Conservation (phyloP, 2,329 filamentous ascomycete species). For the Sporothrix variecibatus region DNA sequence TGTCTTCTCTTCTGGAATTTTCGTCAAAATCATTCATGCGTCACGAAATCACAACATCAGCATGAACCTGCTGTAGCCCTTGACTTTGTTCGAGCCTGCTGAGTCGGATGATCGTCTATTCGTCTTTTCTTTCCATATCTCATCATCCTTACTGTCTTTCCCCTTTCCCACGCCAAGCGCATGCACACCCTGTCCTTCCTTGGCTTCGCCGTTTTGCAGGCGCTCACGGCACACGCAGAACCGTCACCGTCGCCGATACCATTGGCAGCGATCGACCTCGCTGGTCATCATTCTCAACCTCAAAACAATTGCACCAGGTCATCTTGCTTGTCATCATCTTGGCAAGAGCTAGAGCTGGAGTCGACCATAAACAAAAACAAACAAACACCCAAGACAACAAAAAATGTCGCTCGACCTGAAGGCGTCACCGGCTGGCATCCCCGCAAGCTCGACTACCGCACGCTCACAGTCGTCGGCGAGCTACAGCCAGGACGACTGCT, state of each 20-base stretch:
- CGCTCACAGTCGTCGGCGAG: conserved; percentile 5
- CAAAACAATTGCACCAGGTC: background rate
- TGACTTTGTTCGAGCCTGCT: too few species aligned
- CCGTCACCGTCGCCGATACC: background rate
- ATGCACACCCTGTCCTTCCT: background rate
- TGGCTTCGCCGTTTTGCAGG: background rate
- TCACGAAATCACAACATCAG: background rate
- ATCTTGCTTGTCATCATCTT: background rate
- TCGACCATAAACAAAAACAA: background rate
- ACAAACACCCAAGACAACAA: background rate
- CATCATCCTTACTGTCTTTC: background rate
- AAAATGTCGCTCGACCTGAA: background rate
- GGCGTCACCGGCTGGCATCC: conserved; percentile 25
- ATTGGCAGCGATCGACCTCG: background rate
- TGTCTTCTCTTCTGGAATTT: background rate
- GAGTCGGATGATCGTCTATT: background rate
- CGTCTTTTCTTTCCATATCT: background rate
- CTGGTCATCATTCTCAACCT: background rate
- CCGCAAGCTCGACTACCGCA: conserved; percentile 22
- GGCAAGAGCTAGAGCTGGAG: background rate
- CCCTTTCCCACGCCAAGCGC: background rate
- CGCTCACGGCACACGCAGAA: background rate
- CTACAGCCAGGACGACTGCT: conserved; percentile 29
- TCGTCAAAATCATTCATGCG: background rate
- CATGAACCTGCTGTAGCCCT: background rate